Evolutionary conservation across 1,284 basidiomycete species (phyloP), one percentile per base, ranked within the genome.

Genomic region (Austropuccinia psidii): DNA sequence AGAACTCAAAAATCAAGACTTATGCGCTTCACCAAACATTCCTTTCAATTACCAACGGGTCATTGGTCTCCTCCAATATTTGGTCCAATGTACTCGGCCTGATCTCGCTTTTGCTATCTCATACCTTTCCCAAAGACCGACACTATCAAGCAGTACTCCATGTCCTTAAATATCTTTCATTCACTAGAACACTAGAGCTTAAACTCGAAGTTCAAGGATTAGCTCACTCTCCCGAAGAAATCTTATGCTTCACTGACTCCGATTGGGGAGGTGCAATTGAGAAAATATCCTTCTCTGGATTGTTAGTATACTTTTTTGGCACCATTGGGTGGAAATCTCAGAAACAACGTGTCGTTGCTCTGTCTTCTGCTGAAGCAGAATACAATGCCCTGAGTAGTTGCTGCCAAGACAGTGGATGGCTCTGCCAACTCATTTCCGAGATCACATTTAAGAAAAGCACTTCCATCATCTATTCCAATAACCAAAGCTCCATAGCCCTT

Each of bases 51-150:
- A 67, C 21, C 29, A 35, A 24, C 50, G 17, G 21, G 33, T 24
- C 19, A 39, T 67, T 2, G 65, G 65, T 1, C 50, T 41, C 29
- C 7, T 67, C 1, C 13, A 67, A 29, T 67, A 55, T 39, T n/a
- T 67, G 8, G 50, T 55, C n/a, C 65, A 67, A 55, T 67, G 33
- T 27, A 67, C 49, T 17, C 24, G 50, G 4, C 65, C 65, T 3
- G 65, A 67, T 41, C 35, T 67, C 3, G 65, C 65, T 9, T 67
- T 67, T 41, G 13, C 50, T 67, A 19, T 55, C 65, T 35, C 62
- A 65, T 21, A 37, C 35, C 31, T 45, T 65, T 15, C 62, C 47
- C 29, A 29, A 19, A 50, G 15, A 33, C 4, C 35, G 5, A 21
- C 62, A 65, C 29, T 65, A 49, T 29, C 29, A 31, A 65, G 62